Base-by-base conservation (phyloP, 1,139 yeast species). In the Nakaseomyces uthaithaninus region DNA sequence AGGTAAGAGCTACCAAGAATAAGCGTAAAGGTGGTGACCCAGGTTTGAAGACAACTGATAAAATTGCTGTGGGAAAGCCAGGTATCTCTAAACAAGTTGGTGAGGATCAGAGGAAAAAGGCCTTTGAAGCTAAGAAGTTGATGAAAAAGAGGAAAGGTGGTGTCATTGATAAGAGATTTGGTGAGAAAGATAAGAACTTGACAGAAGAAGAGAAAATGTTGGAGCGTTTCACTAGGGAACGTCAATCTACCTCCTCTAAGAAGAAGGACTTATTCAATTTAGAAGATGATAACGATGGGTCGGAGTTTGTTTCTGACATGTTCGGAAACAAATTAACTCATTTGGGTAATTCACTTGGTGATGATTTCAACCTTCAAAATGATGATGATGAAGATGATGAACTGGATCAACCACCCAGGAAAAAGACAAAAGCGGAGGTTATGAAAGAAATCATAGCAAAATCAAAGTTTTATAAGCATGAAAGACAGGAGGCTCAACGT, bases 371-470 rank as follows among this genome's bases (percentile, higher is more conserved):
- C n/a, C 35, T 31, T n/a, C 71, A 66, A 22, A 66, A 64, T 33
- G 72, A 67, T n/a, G 59, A 54, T 27, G 60, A 50, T 24, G 51
- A 57, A 51, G 16, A 49, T 46, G 44, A 42, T 48, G 74, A 67
- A 8, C 62, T 55, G 2, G 69, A 60, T 4, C 67, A 55, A 30
- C 72, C 72, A 1, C 67, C 69, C 23, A 74, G 77, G 45, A 85
- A 82, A 60, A 93, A 87, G 65, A 75, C 91, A 23, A 89, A 91
- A 59, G 84, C 86, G 34, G 98, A 93, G 61, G 94, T 93, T 31
- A 91, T 93, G 98, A 80, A 85, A 54, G 99, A 93, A 62, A 76
- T 93, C 42, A 91, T 93, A 48, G 95, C 96, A 33, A 93, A 93
- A 63, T 86, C 96, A 9, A 93, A 93, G 59, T 77, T 77, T 60